These are phyloP conservation scores for Globisporangium solare DNA, from an alignment of 352 stramenopile genomes.

Conservation along the genomic window DNA sequence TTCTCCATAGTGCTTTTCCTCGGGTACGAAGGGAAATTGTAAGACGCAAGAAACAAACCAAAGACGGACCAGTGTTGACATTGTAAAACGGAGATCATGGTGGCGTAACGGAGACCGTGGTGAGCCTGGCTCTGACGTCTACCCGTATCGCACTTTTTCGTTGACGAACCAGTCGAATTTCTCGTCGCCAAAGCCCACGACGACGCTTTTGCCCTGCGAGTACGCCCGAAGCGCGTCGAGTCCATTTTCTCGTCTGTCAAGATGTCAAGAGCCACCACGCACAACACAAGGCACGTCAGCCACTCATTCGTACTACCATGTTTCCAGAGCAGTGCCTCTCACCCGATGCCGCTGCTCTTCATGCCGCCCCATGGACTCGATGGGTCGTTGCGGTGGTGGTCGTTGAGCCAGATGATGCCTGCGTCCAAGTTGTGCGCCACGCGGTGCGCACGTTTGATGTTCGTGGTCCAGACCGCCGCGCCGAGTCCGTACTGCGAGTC, in stretches of 20 bases:
- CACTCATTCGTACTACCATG: background rate
- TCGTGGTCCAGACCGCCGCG: constrained; percentile 80
- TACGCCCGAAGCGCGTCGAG: constrained; percentile 61
- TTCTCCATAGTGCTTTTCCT: constrained; percentile 71
- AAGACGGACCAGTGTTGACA: too few relatives aligned
- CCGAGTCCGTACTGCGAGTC: constrained; percentile 79
- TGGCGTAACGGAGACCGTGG: too few relatives aligned
- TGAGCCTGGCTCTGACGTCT: constrained; percentile 2
- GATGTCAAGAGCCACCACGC: constrained; percentile 15
- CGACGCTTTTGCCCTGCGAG: constrained; percentile 72
- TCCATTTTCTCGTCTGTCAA: constrained; percentile 82
- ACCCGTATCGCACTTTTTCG: constrained; percentile 53
- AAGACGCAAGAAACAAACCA: constrained; percentile 13
- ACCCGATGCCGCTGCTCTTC: constrained; percentile 68
- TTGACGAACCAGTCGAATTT: constrained; percentile 80
- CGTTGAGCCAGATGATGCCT: constrained; percentile 91
- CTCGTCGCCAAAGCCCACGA: constrained; percentile 53
- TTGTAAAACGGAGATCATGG: too few relatives aligned
- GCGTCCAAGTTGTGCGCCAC: constrained; percentile 80
- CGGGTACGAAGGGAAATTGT: constrained; percentile 69
- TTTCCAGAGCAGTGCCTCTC: constrained; percentile 1
- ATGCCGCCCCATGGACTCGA: constrained; percentile 67
- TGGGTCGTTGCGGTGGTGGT: constrained; percentile 56
- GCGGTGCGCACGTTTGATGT: constrained; percentile 74
- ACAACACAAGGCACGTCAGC: constrained; percentile 4